Evolutionary conservation across 2,329 filamentous ascomycete genomes (phyloP), one percentile per base, ranked within the genome.

Genomic region (Fusarium oxysporum): DNA sequence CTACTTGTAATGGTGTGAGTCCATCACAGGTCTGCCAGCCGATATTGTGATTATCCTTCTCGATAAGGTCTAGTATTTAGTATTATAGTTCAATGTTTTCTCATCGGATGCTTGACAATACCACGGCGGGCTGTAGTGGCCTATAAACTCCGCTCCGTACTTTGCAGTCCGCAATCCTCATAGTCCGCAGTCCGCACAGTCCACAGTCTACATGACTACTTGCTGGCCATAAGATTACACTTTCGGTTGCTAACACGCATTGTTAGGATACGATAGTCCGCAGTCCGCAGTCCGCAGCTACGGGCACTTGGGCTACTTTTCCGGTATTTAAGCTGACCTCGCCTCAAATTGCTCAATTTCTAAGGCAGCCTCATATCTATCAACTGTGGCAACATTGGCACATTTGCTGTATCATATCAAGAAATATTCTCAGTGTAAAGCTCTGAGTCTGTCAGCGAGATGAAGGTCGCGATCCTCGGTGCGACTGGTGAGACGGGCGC

Each of bases 401-500:
- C 44, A 28, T 10, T 28, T 5, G 2, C 13, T 28, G 8, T 14
- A 10, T 10, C 9, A 8, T 14, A 47, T 5, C 25, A 47, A 25
- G 4, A 3, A 47, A 10, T 0, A 3, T 14, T 21, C 44, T 47
- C 12, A 3, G 4, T 7, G 6, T 16, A 14, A 28, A 21, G 44
- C 12, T 47, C 6, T 28, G 25, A 21, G 13, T 28, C 9, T 28
- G 6, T 7, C 44, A 21, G 44, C 13, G 21, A 47, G 12, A 28
- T 47, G 25, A 53, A 53, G 23, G 41, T 58, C 6, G 55, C 35
- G 14, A 35, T 58, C 23, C 41, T 32, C 19, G 55, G 55, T 14
- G 55, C 55, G 19, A 47, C 55, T n/a, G 55, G 41, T 12, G 55
- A 48, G 23, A 58, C 41, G 21, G 55, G 55, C 6, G 21, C 19